A percentile compares a stretch with the other conserved stretches of the same genome.
These are phyloP conservation scores for Tylopilus balloui DNA, from an alignment of 768 basidiomycete genomes.

Conservation along the genomic window DNA sequence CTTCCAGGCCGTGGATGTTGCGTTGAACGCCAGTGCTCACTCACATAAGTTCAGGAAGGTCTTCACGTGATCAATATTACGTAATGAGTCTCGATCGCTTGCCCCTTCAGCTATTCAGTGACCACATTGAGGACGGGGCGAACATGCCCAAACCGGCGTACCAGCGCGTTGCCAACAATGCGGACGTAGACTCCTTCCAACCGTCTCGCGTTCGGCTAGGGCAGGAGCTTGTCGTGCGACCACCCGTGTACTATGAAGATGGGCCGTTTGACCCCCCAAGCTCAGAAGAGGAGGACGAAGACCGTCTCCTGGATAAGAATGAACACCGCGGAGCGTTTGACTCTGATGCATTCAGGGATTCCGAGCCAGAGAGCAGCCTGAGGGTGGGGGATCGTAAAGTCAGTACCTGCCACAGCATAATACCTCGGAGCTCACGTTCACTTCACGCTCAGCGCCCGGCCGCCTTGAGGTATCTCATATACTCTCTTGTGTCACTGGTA, in stretches of 20 bases:
- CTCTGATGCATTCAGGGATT: constrained; percentile 13
- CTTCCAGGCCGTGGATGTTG: too few relatives aligned
- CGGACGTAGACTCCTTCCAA: constrained; percentile 18
- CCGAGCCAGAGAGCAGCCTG: constrained; percentile 30
- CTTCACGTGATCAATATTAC: constrained; percentile 14
- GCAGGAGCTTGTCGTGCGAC: constrained; percentile 22
- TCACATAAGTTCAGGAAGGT: too few relatives aligned
- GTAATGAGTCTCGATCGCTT: constrained; percentile 14
- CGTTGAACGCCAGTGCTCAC: too few relatives aligned
- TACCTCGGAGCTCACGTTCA: constrained; percentile 6
- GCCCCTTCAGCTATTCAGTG: not conserved
- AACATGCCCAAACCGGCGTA: constrained; percentile 29
- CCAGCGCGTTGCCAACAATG: constrained; percentile 25
- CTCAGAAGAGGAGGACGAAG: constrained; percentile 67
- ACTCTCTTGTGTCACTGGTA: constrained; percentile 57
- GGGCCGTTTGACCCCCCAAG: constrained; percentile 75
- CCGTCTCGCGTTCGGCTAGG: not conserved
- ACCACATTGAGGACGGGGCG: constrained; percentile 2
- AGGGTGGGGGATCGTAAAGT: constrained; percentile 38
- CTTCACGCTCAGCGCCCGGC: constrained; percentile 38
- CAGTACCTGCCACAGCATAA: constrained; percentile 11
- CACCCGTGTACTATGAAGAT: constrained; percentile 62
- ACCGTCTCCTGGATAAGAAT: constrained; percentile 45
- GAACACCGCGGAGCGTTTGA: constrained; percentile 1
- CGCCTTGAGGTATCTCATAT: constrained; percentile 58